Evolutionary conservation across 2,329 filamentous ascomycete genomes (phyloP), one percentile per base, ranked within the genome.

Genomic region (Curvularia spicifera): DNA sequence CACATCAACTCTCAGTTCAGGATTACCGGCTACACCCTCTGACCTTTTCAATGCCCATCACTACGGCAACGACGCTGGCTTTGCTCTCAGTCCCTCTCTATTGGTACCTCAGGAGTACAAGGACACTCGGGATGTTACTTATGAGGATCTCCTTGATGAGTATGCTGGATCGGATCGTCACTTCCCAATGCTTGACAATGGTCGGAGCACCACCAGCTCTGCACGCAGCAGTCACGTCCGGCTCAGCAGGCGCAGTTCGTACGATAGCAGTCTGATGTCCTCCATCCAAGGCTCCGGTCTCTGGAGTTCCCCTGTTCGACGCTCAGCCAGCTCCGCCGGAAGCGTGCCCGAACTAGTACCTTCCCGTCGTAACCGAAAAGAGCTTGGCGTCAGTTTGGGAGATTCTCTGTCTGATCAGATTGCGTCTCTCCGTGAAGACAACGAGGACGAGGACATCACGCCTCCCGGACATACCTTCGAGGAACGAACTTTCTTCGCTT

Each of bases 241-340:
- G 13, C 81, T 83, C 51, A 85, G 83, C 77, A 84, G 84, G 61
- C 82, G 81, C 63, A 84, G 82, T 68, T 85, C 83, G 5, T 83
- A 85, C 56, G 83, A 85, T 67, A 85, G 83, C 68, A 80, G 84
- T 61, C 78, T 84, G 40, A 74, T 83, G 51, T 84, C 83, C 6
- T 72, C 69, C 6, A 65, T 66, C 15, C 69, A 71, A 43, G 67
- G 65, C 45, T 74, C 71, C 15, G 68, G 70, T 26, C 69, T 74
- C 5, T 72, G 75, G 70, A 73, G 67, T 51, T 72, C 73, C 15
- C 71, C 73, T 4, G 53, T 74, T 10, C 71, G 74, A 31, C 74
- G 72, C 31, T 77, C 75, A 45, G 74, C 73, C 29, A 74, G 74
- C 59, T 78, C 76, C 24, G 71, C 72, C 29, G 75, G 75, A 20